Evolutionary conservation across 2,329 filamentous ascomycete genomes (phyloP).

Genomic region (Colletotrichum ledebouriae): DNA sequence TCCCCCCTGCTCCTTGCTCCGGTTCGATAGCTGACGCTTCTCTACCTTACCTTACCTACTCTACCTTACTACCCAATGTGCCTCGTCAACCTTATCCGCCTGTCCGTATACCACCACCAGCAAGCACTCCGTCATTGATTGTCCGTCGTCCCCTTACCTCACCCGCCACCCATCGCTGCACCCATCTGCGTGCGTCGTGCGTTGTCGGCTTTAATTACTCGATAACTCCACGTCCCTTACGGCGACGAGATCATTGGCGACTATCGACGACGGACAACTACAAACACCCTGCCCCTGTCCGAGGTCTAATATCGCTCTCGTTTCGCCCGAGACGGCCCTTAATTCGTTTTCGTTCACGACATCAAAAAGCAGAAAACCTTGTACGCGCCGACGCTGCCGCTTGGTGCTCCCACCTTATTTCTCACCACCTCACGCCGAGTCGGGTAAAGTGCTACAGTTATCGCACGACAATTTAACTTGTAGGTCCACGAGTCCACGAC

Average conservation of each 20-base stretch:
- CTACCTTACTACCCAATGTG: not conserved
- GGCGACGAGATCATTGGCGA: constrained; percentile 8
- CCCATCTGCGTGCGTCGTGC: not conserved
- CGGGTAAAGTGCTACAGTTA: not conserved
- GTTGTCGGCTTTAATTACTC: not conserved
- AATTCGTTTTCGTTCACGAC: constrained; percentile 22
- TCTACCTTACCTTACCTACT: not conserved
- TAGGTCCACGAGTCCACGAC: constrained; percentile 7
- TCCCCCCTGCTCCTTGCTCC: constrained; percentile 1
- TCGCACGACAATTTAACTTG: constrained; percentile 3
- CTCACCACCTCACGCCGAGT: constrained; percentile 21
- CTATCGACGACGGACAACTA: constrained; percentile 1
- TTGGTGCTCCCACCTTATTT: not conserved
- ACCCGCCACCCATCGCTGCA: not conserved
- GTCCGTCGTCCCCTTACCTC: not conserved
- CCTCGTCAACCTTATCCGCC: too few relatives aligned
- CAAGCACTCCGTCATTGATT: not conserved
- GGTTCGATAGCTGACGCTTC: constrained; percentile 1
- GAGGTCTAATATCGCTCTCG: constrained; percentile 24
- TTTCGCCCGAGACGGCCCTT: constrained; percentile 9
- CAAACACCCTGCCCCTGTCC: constrained; percentile 7
- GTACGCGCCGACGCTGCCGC: constrained; percentile 15
- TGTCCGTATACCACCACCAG: not conserved
- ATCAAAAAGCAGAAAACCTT: constrained; percentile 9
- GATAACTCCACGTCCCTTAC: not conserved